Conservation (phyloP, 2,329 filamentous ascomycete genomes). For the Akanthomyces lecanii region DNA sequence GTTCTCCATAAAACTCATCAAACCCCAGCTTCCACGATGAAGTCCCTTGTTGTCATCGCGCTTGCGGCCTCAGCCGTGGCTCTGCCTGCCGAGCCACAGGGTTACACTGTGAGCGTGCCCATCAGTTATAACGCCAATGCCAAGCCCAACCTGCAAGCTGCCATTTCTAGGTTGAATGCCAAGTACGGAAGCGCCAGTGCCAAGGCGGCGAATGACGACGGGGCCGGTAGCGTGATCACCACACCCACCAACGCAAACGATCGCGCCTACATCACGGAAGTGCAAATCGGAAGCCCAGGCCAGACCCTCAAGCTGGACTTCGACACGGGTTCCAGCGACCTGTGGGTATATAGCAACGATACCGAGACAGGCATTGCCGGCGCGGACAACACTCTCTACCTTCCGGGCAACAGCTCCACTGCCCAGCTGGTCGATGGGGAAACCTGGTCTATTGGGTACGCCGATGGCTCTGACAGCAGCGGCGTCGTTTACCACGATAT, state of each 20-base stretch:
- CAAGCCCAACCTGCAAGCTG: too few relatives aligned
- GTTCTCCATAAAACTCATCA: not conserved
- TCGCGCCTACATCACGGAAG: not conserved
- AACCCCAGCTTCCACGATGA: not conserved
- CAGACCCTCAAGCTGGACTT: slow-evolving; percentile 38
- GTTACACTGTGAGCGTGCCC: too few relatives aligned
- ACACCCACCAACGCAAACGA: not conserved
- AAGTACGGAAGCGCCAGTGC: too few relatives aligned
- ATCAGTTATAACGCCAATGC: too few relatives aligned
- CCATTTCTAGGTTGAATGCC: too few relatives aligned
- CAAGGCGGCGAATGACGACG: too few relatives aligned
- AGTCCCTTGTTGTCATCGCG: not conserved
- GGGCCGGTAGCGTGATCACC: not conserved
- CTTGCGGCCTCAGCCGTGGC: not conserved
- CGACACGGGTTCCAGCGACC: slow-evolving; percentile 40
- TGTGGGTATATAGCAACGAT: slow-evolving; percentile 33
- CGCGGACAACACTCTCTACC: slow-evolving; percentile 35
- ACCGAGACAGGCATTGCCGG: slow-evolving; percentile 24
- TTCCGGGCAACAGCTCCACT: slow-evolving; percentile 35
- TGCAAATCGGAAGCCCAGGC: slow-evolving; percentile 27
- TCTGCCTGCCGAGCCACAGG: too few relatives aligned
- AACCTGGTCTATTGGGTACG: slow-evolving; percentile 41
- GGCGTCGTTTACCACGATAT: slow-evolving; percentile 41
- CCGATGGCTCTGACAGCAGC: slow-evolving; percentile 39
- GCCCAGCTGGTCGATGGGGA: slow-evolving; percentile 33